Conservation (phyloP, 495 filamentous ascomycete genomes). For the Elasticomyces elasticus region DNA sequence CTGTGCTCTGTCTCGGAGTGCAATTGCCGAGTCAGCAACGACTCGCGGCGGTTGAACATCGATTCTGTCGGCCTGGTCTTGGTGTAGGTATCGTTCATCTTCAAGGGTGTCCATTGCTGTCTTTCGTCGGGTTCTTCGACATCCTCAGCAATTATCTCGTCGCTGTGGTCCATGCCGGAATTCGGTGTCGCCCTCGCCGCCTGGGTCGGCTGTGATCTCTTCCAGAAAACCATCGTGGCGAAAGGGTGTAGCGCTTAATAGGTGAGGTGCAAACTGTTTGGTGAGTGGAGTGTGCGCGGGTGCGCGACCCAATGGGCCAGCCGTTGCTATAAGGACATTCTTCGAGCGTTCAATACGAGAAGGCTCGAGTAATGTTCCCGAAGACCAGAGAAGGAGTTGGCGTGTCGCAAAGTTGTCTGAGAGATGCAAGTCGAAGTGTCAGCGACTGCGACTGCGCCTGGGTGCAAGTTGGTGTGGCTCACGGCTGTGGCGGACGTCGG, state of each 20-base stretch:
- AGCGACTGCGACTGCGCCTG: neutral
- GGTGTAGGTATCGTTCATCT: neutral
- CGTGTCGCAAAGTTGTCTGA: neutral
- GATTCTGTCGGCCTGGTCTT: neutral
- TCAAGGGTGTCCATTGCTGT: conserved; percentile 7
- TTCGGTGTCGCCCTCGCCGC: neutral
- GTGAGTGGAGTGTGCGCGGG: neutral
- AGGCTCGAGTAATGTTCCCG: neutral
- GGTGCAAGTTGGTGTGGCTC: neutral
- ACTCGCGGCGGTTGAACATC: conserved; percentile 13
- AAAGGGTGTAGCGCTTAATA: no score
- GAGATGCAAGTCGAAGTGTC: neutral
- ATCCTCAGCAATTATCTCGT: conserved; percentile 15
- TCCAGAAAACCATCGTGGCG: conserved; percentile 12
- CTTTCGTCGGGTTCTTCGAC: conserved; percentile 26
- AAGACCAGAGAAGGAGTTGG: neutral
- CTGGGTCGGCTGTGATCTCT: neutral
- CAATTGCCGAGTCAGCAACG: conserved; percentile 23
- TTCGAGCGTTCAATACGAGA: neutral
- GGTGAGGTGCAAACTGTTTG: neutral
- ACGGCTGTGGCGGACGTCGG: neutral
- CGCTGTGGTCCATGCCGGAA: conserved; percentile 11
- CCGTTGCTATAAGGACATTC: conserved; percentile 4
- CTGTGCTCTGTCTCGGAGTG: conserved; percentile 23
- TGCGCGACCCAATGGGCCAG: conserved; percentile 2